phyloP scores from a whole-genome alignment of 2,329 filamentous ascomycete species.

The Didymella glomerata region DNA sequence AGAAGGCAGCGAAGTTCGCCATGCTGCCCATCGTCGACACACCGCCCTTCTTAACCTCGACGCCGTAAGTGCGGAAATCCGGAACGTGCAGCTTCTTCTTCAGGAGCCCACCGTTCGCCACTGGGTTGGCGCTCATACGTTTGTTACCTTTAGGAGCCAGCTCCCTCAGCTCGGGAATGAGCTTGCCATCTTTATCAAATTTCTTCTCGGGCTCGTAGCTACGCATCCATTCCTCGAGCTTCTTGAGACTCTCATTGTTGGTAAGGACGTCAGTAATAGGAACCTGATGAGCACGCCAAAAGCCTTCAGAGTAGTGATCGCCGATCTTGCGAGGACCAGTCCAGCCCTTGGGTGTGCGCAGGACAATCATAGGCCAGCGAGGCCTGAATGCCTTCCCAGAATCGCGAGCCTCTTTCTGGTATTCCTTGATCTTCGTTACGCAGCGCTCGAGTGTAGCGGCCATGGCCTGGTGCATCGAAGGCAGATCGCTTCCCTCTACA shows the following conservation, averaged over 20 bases:
- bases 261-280: constrained; percentile 74
- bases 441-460: constrained; percentile 77
- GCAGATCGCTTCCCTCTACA: constrained; percentile 76
- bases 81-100: constrained; percentile 73
- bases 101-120: constrained; percentile 75
- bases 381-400: constrained; percentile 74
- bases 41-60: constrained; percentile 69
- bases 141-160: constrained; percentile 71
- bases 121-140: constrained; percentile 80
- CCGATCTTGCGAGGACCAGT: constrained; percentile 76
- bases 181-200: constrained; percentile 70
- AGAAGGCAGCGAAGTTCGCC: constrained; percentile 72
- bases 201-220: constrained; percentile 77
- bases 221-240: constrained; percentile 79
- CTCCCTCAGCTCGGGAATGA: constrained; percentile 68
- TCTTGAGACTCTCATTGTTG: constrained; percentile 71
- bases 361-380: constrained; percentile 80
- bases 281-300: constrained; percentile 81
- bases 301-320: constrained; percentile 76
- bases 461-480: constrained; percentile 84
- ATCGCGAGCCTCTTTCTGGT: constrained; percentile 76
- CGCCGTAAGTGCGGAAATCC: constrained; percentile 73
- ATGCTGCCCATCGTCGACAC: constrained; percentile 69
- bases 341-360: constrained; percentile 82
- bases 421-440: constrained; percentile 71